These are phyloP conservation scores for Porcisia hertigi DNA, from an alignment of 208 protist genomes.

Conservation along the genomic window DNA sequence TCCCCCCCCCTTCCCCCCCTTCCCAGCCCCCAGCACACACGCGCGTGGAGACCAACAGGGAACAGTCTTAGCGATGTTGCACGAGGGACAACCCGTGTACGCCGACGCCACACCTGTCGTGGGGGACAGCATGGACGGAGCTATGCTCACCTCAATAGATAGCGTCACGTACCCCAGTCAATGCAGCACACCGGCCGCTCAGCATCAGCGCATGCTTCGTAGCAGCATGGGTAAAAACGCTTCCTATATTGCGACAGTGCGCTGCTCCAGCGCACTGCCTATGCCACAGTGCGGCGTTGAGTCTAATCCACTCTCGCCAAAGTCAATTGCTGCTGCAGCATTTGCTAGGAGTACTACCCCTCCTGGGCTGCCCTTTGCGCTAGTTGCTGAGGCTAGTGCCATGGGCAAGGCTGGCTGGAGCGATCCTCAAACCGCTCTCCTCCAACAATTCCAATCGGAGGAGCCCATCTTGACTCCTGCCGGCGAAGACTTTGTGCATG, in stretches of 20 bases:
- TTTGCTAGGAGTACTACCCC: neutral
- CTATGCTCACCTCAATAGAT: neutral
- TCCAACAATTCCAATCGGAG: neutral
- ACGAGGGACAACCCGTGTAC: slow-evolving; percentile 1
- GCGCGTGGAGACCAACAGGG: neutral
- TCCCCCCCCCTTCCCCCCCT: neutral
- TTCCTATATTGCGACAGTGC: slow-evolving; percentile 27
- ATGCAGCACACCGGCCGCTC: neutral
- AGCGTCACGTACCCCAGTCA: neutral
- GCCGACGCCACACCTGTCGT: neutral
- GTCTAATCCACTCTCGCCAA: slow-evolving; percentile 7
- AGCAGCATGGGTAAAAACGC: slow-evolving; percentile 8
- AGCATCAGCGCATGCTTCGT: slow-evolving; percentile 25
- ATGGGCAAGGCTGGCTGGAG: neutral
- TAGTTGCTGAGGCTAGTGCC: neutral
- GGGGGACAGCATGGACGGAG: neutral
- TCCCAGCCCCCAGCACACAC: neutral
- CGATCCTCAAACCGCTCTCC: neutral
- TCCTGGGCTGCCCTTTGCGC: neutral
- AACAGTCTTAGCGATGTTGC: neutral
- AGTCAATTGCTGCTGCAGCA: neutral
- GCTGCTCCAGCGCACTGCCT: slow-evolving; percentile 18
- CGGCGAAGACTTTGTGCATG: slow-evolving; percentile 65
- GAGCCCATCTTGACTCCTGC: slow-evolving; percentile 19
- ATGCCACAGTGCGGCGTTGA: slow-evolving; percentile 4